Evolutionary conservation across 371 early-diverging fungal species (phyloP).

Genomic region (Mucor saturninus): DNA sequence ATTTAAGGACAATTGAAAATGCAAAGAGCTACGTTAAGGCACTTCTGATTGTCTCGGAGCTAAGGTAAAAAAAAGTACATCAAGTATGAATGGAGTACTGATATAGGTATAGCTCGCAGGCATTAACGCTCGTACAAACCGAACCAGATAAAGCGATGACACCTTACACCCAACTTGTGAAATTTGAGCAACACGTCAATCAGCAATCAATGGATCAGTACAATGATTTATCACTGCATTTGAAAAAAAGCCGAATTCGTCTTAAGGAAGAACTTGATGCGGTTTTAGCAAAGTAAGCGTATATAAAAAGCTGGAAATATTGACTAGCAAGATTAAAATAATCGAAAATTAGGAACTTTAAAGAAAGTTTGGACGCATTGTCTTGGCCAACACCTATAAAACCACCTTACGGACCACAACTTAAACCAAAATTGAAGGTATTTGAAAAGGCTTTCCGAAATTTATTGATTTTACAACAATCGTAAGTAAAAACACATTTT

Average conservation of each 20-base stretch:
- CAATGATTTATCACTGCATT: slow-evolving; percentile 29
- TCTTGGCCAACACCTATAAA: slow-evolving; percentile 59
- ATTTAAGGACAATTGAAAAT: slow-evolving; percentile 32
- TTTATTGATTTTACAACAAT: slow-evolving; percentile 46
- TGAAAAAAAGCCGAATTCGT: slow-evolving; percentile 28
- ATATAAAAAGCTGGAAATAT: slow-evolving; percentile 12
- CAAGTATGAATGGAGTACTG: background rate
- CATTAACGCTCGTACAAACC: slow-evolving; percentile 34
- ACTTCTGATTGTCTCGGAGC: slow-evolving; percentile 35
- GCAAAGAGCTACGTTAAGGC: slow-evolving; percentile 40
- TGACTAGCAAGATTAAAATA: slow-evolving; percentile 21
- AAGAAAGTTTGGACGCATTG: slow-evolving; percentile 46
- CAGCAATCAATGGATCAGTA: slow-evolving; percentile 10
- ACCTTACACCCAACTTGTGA: slow-evolving; percentile 50
- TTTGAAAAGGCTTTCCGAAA: slow-evolving; percentile 53
- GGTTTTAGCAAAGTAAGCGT: slow-evolving; percentile 36
- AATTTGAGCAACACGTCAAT: slow-evolving; percentile 31
- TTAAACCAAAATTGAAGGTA: slow-evolving; percentile 35
- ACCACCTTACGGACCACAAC: slow-evolving; percentile 45
- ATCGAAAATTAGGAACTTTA: slow-evolving; percentile 37
- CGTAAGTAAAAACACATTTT: slow-evolving; percentile 31
- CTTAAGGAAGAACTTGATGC: slow-evolving; percentile 49
- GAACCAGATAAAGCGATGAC: slow-evolving; percentile 45
- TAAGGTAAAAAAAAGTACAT: slow-evolving; percentile 29
- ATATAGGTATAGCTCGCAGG: slow-evolving; percentile 30